Conservation (phyloP, 306 rosid species). For the Quercus wislizeni region DNA sequence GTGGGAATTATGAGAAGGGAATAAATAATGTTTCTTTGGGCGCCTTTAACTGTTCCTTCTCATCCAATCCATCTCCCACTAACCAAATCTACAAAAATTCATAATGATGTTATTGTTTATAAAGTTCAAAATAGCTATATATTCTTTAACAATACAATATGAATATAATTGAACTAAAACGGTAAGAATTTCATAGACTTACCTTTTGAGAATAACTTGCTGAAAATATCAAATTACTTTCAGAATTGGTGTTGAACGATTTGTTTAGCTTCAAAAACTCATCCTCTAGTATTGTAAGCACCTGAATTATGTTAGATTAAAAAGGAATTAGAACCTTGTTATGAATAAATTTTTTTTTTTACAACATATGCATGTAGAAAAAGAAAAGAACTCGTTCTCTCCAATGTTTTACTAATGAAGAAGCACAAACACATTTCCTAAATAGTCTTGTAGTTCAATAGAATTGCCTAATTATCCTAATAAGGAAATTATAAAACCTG, state of each 20-base stretch:
- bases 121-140: not conserved
- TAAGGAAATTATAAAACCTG: too few relatives aligned
- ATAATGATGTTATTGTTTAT: not conserved
- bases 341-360: too few relatives aligned
- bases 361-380: too few relatives aligned
- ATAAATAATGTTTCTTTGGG: conserved; percentile 67
- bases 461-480: too few relatives aligned
- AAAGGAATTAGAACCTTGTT: too few relatives aligned
- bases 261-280: conserved; percentile 46
- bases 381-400: too few relatives aligned
- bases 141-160: too few relatives aligned
- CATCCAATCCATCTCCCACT: conserved; percentile 53
- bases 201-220: conserved; percentile 44
- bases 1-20: conserved; percentile 76
- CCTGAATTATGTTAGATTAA: conserved; percentile 24
- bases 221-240: conserved; percentile 35
- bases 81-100: conserved; percentile 56
- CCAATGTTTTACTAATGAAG: too few relatives aligned
- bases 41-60: conserved; percentile 59
- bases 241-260: conserved; percentile 21
- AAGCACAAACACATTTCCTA: too few relatives aligned
- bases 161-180: too few relatives aligned
- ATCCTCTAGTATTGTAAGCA: conserved; percentile 31
- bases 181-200: not conserved
- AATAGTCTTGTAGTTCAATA: too few relatives aligned